Base-by-base conservation (phyloP, 2,329 filamentous ascomycete species). In the Bipolaris sorokiniana region DNA sequence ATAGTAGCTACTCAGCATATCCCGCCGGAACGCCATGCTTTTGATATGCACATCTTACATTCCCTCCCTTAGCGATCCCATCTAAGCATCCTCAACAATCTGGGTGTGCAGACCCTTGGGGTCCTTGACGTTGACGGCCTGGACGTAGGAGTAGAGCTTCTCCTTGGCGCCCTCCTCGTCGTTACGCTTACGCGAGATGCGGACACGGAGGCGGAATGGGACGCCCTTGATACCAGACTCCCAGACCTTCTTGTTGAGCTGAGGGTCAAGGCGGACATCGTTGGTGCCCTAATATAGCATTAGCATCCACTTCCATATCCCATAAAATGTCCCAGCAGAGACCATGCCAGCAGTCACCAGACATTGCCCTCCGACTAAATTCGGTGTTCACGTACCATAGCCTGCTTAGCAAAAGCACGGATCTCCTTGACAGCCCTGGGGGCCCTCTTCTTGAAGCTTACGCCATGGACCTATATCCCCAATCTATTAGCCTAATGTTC, bases 211-310 rank as follows among this genome's bases (percentile, higher is more conserved):
- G 83, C 96, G 90, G 90, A 90, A 98, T 73, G 94, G 92, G 72
- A 97, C 93, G 78, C 95, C 96, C 91, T 98, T 99, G 86, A 99
- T 89, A 82, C 95, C 95, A 79, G 90, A 86, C 85, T 99, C 95
- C 95, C 95, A 99, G 81, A 99, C 94, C 88, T 99, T 98, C 91
- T 99, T 99, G 90, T 99, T 99, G 78, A 99, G 85, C 85, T 95
- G 90, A 78, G 95, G 95, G 88, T 99, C 95, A 79, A 99, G 84
- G 76, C 95, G 95, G 84, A 99, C 95, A 80, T 99, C 95, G 77
- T 86, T 83, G 83, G 95, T 99, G 80, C 94, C 94, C 95, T 99
- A 33, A 13, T 18, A 73, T 54, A 58, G 48, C 52, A 53, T 68
- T 69, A 72, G 60, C 56, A 26, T 49, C 13, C 37, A 7, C 33